Percentiles rank a stretch among this genome's conserved stretches.
These are phyloP conservation scores for Lantana camara DNA, from an alignment of 257 asterid species.

Conservation along the genomic window DNA sequence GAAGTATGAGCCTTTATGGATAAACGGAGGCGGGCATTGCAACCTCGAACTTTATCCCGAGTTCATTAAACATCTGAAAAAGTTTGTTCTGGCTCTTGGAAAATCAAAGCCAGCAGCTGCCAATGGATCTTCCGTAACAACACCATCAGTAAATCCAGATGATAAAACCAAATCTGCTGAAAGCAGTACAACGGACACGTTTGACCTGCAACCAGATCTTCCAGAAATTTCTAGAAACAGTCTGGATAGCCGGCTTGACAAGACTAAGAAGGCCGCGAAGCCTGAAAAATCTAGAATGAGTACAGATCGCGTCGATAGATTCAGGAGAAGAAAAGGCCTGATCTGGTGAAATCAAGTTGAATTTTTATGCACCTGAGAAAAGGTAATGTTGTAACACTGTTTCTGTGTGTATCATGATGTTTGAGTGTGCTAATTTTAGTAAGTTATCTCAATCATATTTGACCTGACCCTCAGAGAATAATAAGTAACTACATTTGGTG, in stretches of 20 bases:
- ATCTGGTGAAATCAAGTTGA: constrained; percentile 61
- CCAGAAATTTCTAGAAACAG: constrained; percentile 91
- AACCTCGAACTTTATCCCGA: constrained; percentile 94
- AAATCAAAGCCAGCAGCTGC: constrained; percentile 61
- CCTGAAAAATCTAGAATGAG: constrained; percentile 92
- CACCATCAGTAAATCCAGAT: constrained; percentile 44
- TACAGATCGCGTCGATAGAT: constrained; percentile 83
- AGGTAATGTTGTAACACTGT: constrained; percentile 31
- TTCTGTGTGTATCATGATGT: constrained; percentile 24
- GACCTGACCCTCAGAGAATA: constrained; percentile 35
- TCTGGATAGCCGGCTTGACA: constrained; percentile 89
- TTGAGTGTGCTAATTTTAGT: constrained; percentile 33
- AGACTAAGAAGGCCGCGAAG: constrained; percentile 78
- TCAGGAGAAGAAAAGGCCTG: constrained; percentile 79
- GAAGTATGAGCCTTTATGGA: constrained; percentile 88
- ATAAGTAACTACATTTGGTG: constrained; percentile 25
- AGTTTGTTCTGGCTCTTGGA: constrained; percentile 75
- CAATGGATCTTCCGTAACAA: constrained; percentile 50
- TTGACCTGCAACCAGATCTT: constrained; percentile 56
- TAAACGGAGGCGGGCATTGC: constrained; percentile 93
- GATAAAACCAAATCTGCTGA: constrained; percentile 47
- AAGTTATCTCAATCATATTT: constrained; percentile 36
- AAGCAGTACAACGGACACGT: constrained; percentile 46
- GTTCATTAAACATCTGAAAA: constrained; percentile 82
- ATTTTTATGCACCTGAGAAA: constrained; percentile 25